phyloP scores from a whole-genome alignment of 1,139 yeast species.

The Chernovozyma sophiae-reginae region DNA sequence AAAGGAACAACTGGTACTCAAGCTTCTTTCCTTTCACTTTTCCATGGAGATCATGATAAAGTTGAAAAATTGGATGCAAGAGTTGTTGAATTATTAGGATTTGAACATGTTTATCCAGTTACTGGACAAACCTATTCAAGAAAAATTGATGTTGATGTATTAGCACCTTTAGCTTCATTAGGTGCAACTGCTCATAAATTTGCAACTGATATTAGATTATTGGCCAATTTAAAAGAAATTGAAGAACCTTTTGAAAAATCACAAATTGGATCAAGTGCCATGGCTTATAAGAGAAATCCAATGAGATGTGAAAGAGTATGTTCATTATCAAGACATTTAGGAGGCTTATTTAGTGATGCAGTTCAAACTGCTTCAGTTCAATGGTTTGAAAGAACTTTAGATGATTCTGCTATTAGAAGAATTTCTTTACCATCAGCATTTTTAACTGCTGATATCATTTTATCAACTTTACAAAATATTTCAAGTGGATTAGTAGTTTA shows the following conservation, averaged over 20 bases:
- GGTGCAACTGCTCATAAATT: constrained; percentile 98
- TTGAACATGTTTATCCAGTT: constrained; percentile 92
- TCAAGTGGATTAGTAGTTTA: constrained; percentile 94
- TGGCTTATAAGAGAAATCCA: constrained; percentile 99
- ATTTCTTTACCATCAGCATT: constrained; percentile 96
- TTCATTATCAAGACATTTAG: constrained; percentile 92
- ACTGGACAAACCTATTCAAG: constrained; percentile 99
- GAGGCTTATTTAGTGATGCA: constrained; percentile 87
- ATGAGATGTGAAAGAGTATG: constrained; percentile 99
- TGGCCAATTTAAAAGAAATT: constrained; percentile 94
- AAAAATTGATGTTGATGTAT: constrained; percentile 92
- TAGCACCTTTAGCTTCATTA: constrained; percentile 88
- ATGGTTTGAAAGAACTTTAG: constrained; percentile 99
- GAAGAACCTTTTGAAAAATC: constrained; percentile 98
- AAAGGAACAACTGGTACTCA: constrained; percentile 99
- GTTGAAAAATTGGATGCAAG: constrained; percentile 89
- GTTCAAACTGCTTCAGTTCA: constrained; percentile 96
- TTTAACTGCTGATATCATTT: constrained; percentile 89
- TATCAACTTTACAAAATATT: constrained; percentile 86
- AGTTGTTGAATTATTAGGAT: constrained; percentile 89
- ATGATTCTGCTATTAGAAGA: constrained; percentile 97
- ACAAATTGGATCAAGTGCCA: constrained; percentile 96
- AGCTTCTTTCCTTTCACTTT: constrained; percentile 89
- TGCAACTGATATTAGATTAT: constrained; percentile 93
- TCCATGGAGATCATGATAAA: constrained; percentile 95